Percentiles rank a stretch among this genome's conserved stretches.
Conservation (phyloP, 306 rosid genomes). For the Alnus rubra region DNA sequence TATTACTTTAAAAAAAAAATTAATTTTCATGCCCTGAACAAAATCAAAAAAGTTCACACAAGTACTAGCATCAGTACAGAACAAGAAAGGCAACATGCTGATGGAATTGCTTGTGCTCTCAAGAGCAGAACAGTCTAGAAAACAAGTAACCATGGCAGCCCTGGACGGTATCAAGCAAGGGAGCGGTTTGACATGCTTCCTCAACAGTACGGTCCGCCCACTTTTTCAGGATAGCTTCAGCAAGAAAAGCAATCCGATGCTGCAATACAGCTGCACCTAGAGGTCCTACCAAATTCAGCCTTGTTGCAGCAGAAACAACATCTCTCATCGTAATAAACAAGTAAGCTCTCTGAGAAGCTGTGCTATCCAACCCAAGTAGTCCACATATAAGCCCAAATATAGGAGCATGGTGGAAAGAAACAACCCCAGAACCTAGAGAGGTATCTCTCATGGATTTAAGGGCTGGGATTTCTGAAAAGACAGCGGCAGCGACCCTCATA, state of each 20-base stretch:
- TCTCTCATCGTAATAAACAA: slow-evolving; percentile 82
- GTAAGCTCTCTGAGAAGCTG: slow-evolving; percentile 66
- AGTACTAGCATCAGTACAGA: background rate
- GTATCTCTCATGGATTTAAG: slow-evolving; percentile 46
- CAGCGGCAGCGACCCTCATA: slow-evolving; percentile 77
- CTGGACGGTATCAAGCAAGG: slow-evolving; percentile 77
- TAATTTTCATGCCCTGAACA: background rate
- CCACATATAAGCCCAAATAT: slow-evolving; percentile 68
- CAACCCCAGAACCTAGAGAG: slow-evolving; percentile 32
- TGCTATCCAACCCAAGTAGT: slow-evolving; percentile 57
- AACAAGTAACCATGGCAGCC: slow-evolving; percentile 84
- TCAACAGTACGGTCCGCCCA: slow-evolving; percentile 62
- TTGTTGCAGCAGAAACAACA: slow-evolving; percentile 76
- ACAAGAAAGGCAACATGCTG: background rate
- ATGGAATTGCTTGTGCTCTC: slow-evolving; percentile 14
- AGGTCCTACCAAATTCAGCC: slow-evolving; percentile 81
- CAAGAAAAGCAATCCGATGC: slow-evolving; percentile 63
- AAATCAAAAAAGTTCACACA: background rate
- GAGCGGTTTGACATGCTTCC: slow-evolving; percentile 71
- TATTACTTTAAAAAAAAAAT: too few species aligned
- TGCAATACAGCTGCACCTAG: slow-evolving; percentile 80
- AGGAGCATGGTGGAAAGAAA: slow-evolving; percentile 78
- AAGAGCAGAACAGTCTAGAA: slow-evolving; percentile 74
- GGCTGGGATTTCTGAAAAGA: slow-evolving; percentile 62
- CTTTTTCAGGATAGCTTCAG: slow-evolving; percentile 57